Base-by-base conservation (phyloP, 768 basidiomycete genomes). In the Suillus occidentalis region DNA sequence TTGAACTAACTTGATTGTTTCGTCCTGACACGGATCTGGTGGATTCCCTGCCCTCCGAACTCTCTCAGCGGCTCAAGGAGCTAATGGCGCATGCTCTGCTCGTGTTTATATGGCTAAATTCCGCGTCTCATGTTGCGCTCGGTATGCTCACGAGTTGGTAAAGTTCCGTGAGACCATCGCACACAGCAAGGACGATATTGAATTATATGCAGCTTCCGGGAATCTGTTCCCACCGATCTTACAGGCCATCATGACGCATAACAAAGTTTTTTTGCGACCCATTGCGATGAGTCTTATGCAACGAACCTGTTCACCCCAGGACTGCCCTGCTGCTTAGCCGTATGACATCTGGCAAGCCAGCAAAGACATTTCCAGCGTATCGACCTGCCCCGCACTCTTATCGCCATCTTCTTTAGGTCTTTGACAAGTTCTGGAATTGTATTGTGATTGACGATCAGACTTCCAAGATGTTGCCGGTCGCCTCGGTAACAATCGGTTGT, bases 351-450 rank as follows among this genome's bases (percentile, higher is more conserved):
- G 49, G 71, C 4, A 68, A 61, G 36, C 64, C 63, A 12, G 13
- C 69, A 1, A 73, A 72, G 34, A 55, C 63, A 43, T 72, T 72
- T 12, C 67, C 72, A 22, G 70, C 66, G 52, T 73, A 73, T 36
- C 64, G 52, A 3, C 68, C 68, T 34, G 2, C 31, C 0, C 18
- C 50, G 4, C 36, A 22, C 28, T 28, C 1, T 28, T 28, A 9
- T 36, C 56, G 22, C 56, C 36, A 37, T 57, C 55, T 22, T 57
- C 55, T 37, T 37, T 22, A n/a, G 8, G 31, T 14, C 14, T 37
- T 2, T 4, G n/a, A n/a, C 18, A 57, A 22, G 13, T 13, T n/a
- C n/a, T 57, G 7, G 16, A 57, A 7, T 22, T 57, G 4, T 13
- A 22, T 13, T 7, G 6, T 2, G 56, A 57, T 36, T 31, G n/a